Conservation (phyloP, 2,329 filamentous ascomycete genomes). For the Nothophoma quercina region DNA sequence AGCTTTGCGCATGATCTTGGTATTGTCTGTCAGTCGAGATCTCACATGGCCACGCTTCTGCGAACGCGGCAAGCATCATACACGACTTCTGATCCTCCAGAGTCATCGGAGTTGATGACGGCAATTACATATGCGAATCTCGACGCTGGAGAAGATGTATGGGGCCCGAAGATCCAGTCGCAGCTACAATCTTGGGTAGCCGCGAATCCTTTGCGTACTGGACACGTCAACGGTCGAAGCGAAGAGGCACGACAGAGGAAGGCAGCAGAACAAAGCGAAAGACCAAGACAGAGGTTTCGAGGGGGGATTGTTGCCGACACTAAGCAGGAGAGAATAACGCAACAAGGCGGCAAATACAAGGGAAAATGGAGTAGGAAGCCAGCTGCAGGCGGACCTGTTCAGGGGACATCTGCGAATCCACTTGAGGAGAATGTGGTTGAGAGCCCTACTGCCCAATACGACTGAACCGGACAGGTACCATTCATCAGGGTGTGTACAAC, state of each 20-base stretch:
- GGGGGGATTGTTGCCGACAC: conserved; percentile 38
- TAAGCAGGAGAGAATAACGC: conserved; percentile 39
- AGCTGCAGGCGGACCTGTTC: not conserved
- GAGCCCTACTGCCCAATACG: too few species aligned
- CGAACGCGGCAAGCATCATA: conserved; percentile 38
- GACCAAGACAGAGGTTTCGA: conserved; percentile 36
- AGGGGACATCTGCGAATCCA: not conserved
- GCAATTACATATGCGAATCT: conserved; percentile 35
- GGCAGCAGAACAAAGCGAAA: conserved; percentile 18
- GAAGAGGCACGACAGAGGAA: conserved; percentile 22
- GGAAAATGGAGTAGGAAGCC: conserved; percentile 34
- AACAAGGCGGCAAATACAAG: conserved; percentile 39
- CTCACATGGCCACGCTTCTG: conserved; percentile 35
- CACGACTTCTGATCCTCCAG: conserved; percentile 8
- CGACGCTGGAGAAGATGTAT: conserved; percentile 31
- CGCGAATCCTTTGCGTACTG: conserved; percentile 23
- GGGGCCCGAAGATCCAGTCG: conserved; percentile 29
- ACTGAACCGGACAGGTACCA: too few species aligned
- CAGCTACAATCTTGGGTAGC: conserved; percentile 36
- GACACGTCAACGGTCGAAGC: conserved; percentile 32
- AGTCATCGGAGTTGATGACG: conserved; percentile 5
- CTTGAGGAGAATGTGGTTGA: not conserved
- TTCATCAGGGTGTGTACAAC: conserved; percentile 26
- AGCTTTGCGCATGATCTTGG: conserved; percentile 45
- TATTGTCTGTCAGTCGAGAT: conserved; percentile 29